A percentile compares a stretch with the other conserved stretches of the same genome.
Evolutionary conservation across 495 filamentous ascomycete species (phyloP).

Genomic region (Penicillium maclennaniae): DNA sequence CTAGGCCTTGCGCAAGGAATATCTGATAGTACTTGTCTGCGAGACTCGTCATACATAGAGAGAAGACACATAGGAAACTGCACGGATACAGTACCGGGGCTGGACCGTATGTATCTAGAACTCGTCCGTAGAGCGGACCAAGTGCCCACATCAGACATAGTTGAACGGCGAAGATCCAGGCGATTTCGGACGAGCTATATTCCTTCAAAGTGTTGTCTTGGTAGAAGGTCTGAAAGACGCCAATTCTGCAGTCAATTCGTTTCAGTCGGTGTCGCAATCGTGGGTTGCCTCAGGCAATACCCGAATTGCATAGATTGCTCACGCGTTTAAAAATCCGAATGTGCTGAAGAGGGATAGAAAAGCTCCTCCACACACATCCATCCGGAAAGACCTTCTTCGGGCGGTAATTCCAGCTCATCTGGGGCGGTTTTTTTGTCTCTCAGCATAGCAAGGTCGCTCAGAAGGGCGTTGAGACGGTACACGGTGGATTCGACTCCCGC

Average conservation of each 20-base stretch:
- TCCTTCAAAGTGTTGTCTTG: slow-evolving; percentile 18
- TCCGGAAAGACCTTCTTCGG: slow-evolving; percentile 26
- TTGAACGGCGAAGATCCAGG: slow-evolving; percentile 37
- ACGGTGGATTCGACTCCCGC: too few relatives aligned
- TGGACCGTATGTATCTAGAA: slow-evolving; percentile 33
- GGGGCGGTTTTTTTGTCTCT: not conserved
- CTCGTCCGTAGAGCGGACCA: slow-evolving; percentile 28
- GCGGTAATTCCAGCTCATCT: slow-evolving; percentile 10
- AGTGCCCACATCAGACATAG: slow-evolving; percentile 27
- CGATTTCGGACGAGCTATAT: slow-evolving; percentile 25
- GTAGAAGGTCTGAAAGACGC: slow-evolving; percentile 29
- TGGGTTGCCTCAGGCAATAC: too few relatives aligned
- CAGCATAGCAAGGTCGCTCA: not conserved
- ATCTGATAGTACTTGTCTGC: slow-evolving; percentile 27
- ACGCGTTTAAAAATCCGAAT: slow-evolving; percentile 33
- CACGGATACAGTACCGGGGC: slow-evolving; percentile 18
- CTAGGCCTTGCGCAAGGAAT: slow-evolving; percentile 26
- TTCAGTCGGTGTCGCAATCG: too few relatives aligned
- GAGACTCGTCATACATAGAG: slow-evolving; percentile 26
- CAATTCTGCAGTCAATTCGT: slow-evolving; percentile 8
- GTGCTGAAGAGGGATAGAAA: slow-evolving; percentile 20
- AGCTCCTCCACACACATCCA: slow-evolving; percentile 28
- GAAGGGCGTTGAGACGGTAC: too few relatives aligned
- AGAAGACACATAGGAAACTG: slow-evolving; percentile 25
- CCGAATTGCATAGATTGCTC: not conserved